Evolutionary conservation across 495 filamentous ascomycete species (phyloP).

Genomic region (Penicillium macrosclerotiorum): DNA sequence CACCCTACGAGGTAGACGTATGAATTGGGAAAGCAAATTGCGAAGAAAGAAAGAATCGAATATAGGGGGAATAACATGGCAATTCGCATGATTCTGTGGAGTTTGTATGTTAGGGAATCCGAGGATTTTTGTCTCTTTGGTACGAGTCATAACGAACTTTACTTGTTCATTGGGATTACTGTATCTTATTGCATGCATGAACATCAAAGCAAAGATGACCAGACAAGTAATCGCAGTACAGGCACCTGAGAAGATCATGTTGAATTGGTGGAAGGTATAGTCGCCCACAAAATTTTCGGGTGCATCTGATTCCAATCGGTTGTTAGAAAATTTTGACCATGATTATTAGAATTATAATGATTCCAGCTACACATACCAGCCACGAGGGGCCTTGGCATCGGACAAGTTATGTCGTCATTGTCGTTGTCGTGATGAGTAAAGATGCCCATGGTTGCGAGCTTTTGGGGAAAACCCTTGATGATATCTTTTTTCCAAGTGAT

Average conservation of each 20-base stretch:
- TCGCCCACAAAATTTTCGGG: constrained; percentile 13
- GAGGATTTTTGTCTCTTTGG: background rate
- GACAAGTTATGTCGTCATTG: constrained; percentile 6
- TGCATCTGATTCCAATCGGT: constrained; percentile 1
- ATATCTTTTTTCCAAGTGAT: no score
- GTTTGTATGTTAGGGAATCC: background rate
- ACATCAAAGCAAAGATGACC: constrained; percentile 18
- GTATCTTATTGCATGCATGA: constrained; percentile 23
- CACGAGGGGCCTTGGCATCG: constrained; percentile 6
- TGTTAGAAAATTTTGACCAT: no score
- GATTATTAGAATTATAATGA: no score
- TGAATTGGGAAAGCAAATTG: constrained; percentile 21
- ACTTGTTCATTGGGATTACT: constrained; percentile 30
- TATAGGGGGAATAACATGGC: constrained; percentile 24
- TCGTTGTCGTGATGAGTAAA: background rate
- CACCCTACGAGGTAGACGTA: constrained; percentile 31
- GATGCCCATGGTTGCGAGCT: background rate
- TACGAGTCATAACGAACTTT: constrained; percentile 18
- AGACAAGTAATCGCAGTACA: constrained; percentile 20
- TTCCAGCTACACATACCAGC: background rate
- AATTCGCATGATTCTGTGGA: constrained; percentile 27
- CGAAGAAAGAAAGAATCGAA: constrained; percentile 26
- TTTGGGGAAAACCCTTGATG: background rate
- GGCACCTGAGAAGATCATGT: constrained; percentile 26
- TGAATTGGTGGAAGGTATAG: constrained; percentile 24